Percentiles rank a stretch among this genome's conserved stretches.
Conservation (phyloP, 1,284 basidiomycete species). For the Moesziomyces antarcticus region DNA sequence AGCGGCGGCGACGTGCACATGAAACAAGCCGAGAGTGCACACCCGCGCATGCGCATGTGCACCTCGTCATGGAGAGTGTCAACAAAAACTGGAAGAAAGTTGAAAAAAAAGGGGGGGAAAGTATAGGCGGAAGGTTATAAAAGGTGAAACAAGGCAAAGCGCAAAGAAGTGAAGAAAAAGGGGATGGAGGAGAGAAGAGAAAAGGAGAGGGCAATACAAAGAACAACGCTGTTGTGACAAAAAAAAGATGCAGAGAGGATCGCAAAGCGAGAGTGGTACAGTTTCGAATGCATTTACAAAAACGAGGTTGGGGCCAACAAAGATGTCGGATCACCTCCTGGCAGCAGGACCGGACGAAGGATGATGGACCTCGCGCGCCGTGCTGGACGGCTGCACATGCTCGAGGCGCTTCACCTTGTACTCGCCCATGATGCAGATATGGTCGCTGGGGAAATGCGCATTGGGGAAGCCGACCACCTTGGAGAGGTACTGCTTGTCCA, state of each 20-base stretch:
- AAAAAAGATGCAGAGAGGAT: not conserved
- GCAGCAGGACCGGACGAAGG: not conserved
- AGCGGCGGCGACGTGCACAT: not conserved
- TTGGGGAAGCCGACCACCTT: slow-evolving; percentile 97
- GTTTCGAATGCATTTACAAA: slow-evolving; percentile 4
- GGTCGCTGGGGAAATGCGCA: slow-evolving; percentile 81
- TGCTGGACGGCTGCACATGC: slow-evolving; percentile 2
- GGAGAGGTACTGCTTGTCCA: slow-evolving; percentile 85
- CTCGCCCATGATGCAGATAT: slow-evolving; percentile 66
- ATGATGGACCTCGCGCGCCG: slow-evolving; percentile 26
- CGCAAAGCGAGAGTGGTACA: slow-evolving; percentile 3
- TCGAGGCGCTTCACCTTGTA: slow-evolving; percentile 59
- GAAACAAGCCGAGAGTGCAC: too few relatives aligned
- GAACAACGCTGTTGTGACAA: not conserved
- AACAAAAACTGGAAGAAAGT: too few relatives aligned
- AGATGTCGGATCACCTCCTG: not conserved
- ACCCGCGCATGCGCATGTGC: too few relatives aligned
- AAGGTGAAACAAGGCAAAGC: slow-evolving; percentile 1
- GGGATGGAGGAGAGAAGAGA: not conserved
- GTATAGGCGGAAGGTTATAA: not conserved
- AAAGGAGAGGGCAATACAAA: not conserved
- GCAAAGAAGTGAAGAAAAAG: not conserved
- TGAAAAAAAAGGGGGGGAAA: too few relatives aligned
- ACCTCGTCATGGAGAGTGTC: too few relatives aligned
- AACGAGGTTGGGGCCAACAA: not conserved